Evolutionary conservation across 2,329 filamentous ascomycete species (phyloP).

Genomic region (Alternaria arborescens): DNA sequence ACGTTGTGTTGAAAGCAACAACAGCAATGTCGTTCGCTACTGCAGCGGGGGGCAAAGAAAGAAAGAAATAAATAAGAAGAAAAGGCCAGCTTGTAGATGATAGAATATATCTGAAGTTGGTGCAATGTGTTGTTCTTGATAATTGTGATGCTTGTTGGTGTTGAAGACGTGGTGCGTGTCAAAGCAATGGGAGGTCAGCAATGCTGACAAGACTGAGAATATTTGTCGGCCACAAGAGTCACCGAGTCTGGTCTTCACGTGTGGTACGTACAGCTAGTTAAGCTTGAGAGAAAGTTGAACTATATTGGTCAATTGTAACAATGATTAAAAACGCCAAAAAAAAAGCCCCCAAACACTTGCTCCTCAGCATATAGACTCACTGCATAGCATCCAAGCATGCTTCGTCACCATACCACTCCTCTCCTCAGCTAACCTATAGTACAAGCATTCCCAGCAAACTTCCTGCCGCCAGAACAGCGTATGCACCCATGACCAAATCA

Average conservation of each 20-base stretch:
- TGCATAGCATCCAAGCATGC: background rate
- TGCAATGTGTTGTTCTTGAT: background rate
- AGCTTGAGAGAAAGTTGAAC: background rate
- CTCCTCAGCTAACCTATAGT: slow-evolving; percentile 17
- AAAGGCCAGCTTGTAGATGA: slow-evolving; percentile 10
- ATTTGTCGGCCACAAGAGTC: too few species aligned
- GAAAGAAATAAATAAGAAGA: slow-evolving; percentile 6
- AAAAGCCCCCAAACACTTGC: background rate
- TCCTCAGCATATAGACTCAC: background rate
- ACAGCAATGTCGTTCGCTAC: slow-evolving; percentile 1
- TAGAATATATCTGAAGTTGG: slow-evolving; percentile 3
- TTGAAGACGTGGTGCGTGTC: background rate
- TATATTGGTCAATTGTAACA: background rate
- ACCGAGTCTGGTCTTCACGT: too few species aligned
- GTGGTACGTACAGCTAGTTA: background rate
- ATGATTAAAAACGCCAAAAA: background rate
- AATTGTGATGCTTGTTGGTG: background rate
- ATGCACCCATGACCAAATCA: slow-evolving; percentile 29
- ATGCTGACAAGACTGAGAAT: background rate
- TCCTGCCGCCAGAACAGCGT: slow-evolving; percentile 29
- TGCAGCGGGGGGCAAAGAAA: slow-evolving; percentile 1
- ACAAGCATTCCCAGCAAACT: slow-evolving; percentile 42
- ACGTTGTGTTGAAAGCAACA: background rate
- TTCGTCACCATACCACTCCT: background rate
- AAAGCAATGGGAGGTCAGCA: background rate